Base-by-base conservation (phyloP, 345 rosid genomes). In the Hibiscus syriacus region DNA sequence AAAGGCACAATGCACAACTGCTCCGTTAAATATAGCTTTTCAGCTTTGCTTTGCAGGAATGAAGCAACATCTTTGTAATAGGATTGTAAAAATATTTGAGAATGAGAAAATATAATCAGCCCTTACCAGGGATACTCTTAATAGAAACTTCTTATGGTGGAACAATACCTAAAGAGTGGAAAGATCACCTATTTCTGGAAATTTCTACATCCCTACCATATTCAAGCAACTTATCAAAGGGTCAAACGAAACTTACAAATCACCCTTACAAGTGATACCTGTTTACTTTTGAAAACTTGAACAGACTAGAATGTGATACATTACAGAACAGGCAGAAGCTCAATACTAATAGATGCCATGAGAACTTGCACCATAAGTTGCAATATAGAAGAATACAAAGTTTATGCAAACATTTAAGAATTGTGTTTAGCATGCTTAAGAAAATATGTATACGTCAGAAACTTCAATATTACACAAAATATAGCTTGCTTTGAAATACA, bases 101-200 rank as follows among this genome's bases (percentile, higher is more conserved):
- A 66, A 39, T 48, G 60, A 54, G 56, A 71, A 67, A 63, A 55
- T 70, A 48, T 57, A 46, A 69, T 66, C 34, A 73, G 57, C 70
- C 75, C 86, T 87, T 84, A 85, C 89, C 90, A 76, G 75, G 75
- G 74, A 61, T 67, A 64, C 55, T 76, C 78, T 74, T 41, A 62
- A 54, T 62, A 67, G 46, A 72, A 69, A 71, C 68, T 49, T 60
- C 75, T 73, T 73, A 70, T 27, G 32, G 64, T 75, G 74, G 68
- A 76, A 64, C 57, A 73, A 48, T 72, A 70, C 77, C 90, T 79
- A 83, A 57, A 78, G 66, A 67, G 63, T 23, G 58, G 67, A 76
- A 41, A 56, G 62, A 59, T 62, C 56, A 53, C 69, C 76, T 50
- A 66, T 19, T 66, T 53, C 71, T 67, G 32, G 57, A 20, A 26